phyloP scores from a whole-genome alignment of 306 rosid species.

The Glycine tomentella region DNA sequence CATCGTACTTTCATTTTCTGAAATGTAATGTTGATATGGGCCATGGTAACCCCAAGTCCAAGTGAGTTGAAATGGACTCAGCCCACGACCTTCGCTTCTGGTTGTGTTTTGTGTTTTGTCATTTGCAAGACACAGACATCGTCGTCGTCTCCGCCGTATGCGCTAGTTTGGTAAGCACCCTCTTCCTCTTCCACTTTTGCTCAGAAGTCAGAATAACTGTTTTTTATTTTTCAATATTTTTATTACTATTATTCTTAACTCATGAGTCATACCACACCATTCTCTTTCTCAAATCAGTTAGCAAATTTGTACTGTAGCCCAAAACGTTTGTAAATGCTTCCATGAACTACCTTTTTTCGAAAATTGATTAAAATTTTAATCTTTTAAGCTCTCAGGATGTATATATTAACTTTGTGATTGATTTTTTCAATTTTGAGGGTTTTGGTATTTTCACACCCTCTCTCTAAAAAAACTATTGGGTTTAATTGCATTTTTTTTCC shows the following conservation, averaged over 20 bases:
- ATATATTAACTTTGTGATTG: neutral
- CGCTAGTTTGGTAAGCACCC: constrained; percentile 35
- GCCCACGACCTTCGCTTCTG: constrained; percentile 15
- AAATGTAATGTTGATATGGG: too few species aligned
- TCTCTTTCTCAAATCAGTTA: neutral
- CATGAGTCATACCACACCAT: neutral
- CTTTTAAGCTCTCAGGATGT: neutral
- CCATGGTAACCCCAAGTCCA: neutral
- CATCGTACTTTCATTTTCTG: too few species aligned
- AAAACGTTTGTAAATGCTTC: neutral
- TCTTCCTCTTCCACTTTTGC: constrained; percentile 11
- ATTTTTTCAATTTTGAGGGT: neutral
- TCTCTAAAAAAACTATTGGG: too few species aligned
- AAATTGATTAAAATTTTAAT: neutral
- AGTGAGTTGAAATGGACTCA: neutral
- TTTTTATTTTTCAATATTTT: neutral
- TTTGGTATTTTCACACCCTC: neutral
- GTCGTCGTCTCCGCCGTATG: constrained; percentile 37
- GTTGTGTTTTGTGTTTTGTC: neutral
- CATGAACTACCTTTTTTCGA: neutral
- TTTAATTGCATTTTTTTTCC: neutral
- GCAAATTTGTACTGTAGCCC: neutral
- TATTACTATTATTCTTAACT: neutral
- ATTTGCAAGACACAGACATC: constrained; percentile 16
- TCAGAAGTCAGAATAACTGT: neutral